Conservation (phyloP, 768 basidiomycete genomes). For the Boletellus sp. region DNA sequence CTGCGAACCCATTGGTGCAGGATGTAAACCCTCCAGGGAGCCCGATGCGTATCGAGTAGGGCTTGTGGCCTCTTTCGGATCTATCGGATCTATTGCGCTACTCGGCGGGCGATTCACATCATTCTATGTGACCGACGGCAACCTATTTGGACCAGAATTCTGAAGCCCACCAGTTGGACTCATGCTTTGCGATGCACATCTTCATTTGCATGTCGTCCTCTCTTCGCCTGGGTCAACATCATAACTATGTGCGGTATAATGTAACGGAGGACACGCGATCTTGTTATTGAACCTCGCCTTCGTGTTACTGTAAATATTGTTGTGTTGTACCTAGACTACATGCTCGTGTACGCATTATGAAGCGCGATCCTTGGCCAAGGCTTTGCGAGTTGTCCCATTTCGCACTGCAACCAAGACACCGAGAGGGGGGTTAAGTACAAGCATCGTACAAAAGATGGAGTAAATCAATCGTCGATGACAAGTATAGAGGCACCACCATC, state of each 20-base stretch:
- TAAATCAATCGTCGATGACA: conserved; percentile 21
- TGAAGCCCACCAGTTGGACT: neutral
- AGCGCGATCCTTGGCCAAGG: neutral
- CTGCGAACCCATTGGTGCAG: conserved; percentile 34
- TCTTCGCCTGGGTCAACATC: neutral
- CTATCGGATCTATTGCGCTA: neutral
- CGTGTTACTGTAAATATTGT: conserved; percentile 11
- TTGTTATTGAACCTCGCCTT: conserved; percentile 11
- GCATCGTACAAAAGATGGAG: too few relatives aligned
- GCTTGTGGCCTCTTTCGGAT: neutral
- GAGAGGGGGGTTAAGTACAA: too few relatives aligned
- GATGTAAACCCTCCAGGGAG: conserved; percentile 25
- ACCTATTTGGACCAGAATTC: neutral
- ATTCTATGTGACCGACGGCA: neutral
- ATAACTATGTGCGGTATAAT: conserved; percentile 11
- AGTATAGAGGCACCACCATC: conserved; percentile 66
- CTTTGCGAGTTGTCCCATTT: neutral
- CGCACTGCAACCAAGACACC: neutral
- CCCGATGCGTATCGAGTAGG: conserved; percentile 31
- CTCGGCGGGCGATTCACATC: neutral
- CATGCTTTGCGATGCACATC: conserved; percentile 11
- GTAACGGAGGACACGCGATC: conserved; percentile 12
- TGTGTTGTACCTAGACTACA: conserved; percentile 13
- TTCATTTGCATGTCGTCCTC: conserved; percentile 11
- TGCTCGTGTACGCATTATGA: too few relatives aligned